Evolutionary conservation across 2,329 filamentous ascomycete genomes (phyloP).

Genomic region (Neospermospora avenae): DNA sequence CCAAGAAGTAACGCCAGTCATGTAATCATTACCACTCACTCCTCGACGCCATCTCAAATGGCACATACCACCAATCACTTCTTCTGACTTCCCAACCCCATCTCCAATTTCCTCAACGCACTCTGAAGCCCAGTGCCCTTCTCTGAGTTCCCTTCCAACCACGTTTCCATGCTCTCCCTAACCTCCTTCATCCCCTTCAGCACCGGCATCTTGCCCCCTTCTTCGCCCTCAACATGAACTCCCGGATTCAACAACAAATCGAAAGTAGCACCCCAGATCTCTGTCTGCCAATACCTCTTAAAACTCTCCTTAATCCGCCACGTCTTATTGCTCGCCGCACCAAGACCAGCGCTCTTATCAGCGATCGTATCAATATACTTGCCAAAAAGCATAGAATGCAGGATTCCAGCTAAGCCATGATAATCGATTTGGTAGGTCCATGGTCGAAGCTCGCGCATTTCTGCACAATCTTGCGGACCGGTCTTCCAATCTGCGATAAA

Average conservation of each 20-base stretch:
- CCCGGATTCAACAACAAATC: conserved; percentile 82
- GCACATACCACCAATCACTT: conserved; percentile 7
- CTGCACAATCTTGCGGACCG: conserved; percentile 80
- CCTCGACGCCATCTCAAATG: neutral
- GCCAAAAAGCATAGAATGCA: conserved; percentile 88
- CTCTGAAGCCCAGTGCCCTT: conserved; percentile 72
- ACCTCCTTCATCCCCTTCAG: conserved; percentile 64
- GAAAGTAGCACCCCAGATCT: conserved; percentile 83
- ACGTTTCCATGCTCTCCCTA: conserved; percentile 77
- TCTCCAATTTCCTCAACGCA: conserved; percentile 61
- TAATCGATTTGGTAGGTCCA: conserved; percentile 99
- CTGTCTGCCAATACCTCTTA: conserved; percentile 95
- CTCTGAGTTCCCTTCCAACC: conserved; percentile 79
- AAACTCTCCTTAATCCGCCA: conserved; percentile 80
- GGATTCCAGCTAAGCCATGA: conserved; percentile 81
- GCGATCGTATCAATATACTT: conserved; percentile 85
- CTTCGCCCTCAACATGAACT: conserved; percentile 61
- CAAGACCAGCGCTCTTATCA: conserved; percentile 50
- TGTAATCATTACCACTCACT: conserved; percentile 5
- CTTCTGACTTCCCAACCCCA: conserved; percentile 22
- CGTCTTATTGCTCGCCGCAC: conserved; percentile 53
- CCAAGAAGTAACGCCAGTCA: neutral
- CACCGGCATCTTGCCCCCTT: conserved; percentile 67
- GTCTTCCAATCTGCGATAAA: conserved; percentile 98
- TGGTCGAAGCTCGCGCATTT: conserved; percentile 89